Evolutionary conservation across 768 basidiomycete genomes (phyloP), one percentile per base, ranked within the genome.

Genomic region (Trametes cinnabarina): DNA sequence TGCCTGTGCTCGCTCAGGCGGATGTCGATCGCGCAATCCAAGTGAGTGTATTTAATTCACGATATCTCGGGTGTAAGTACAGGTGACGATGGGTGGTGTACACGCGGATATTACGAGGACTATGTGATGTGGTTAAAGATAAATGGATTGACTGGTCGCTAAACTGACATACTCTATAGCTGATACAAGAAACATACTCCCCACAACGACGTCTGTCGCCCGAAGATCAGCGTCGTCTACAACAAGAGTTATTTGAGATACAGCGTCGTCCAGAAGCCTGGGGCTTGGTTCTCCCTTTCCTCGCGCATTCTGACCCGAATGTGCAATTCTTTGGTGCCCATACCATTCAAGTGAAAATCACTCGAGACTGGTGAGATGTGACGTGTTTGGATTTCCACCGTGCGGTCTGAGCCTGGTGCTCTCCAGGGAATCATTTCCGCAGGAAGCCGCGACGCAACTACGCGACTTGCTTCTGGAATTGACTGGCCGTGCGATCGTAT

Each of bases 321-420:
- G 91, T 96, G 10, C 90, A 94, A 69, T 98, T 96, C 79, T 96
- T 93, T 67, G 93, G 94, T 2, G 94, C 94, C 4, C 94, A 97
- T 65, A 97, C 92, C 0, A 84, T 88, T 2, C 92, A 95, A 68
- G 90, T 95, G 60, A 98, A 98, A 81, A 92, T 96, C 62, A 85
- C 89, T 14, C 77, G 94, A 62, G 94, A 96, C 70, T 96, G 94
- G 94, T 94, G 69, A 62, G 82, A 71, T 22, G 30, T 30, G 9
- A 19, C 47, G 22, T 20, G 37, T 7, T 41, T 14, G 26, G 30
- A 17, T 10, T 14, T 22, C 10, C 22, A 20, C n/a, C 12, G 32
- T 10, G 7, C 28, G 47, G n/a, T 23, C 14, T 22, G n/a, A n/a
- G n/a, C n/a, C n/a, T n/a, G n/a, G n/a, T n/a, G n/a, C 9, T 20